phyloP scores from a whole-genome alignment of 2,329 filamentous ascomycete genomes.

The Bipolaris victoriae region DNA sequence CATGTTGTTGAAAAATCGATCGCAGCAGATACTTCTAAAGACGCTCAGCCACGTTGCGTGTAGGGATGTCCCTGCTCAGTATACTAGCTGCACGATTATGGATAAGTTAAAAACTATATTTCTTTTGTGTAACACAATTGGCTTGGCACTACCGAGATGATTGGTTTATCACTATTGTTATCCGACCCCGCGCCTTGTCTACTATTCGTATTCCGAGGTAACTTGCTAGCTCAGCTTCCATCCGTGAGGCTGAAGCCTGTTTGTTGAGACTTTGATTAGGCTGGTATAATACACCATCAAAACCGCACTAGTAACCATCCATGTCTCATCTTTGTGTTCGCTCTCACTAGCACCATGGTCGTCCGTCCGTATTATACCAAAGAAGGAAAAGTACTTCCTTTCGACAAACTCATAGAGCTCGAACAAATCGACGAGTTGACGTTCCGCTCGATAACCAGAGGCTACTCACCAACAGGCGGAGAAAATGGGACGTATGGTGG shows the following conservation, averaged over 20 bases:
- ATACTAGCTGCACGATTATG: too few relatives aligned
- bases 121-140: too few relatives aligned
- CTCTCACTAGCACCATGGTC: constrained; percentile 22
- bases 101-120: too few relatives aligned
- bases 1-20: not conserved
- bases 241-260: too few relatives aligned
- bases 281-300: not conserved
- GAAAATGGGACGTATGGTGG: constrained; percentile 59
- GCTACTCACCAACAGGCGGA: constrained; percentile 52
- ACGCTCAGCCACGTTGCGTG: too few relatives aligned
- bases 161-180: not conserved
- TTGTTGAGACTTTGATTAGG: not conserved
- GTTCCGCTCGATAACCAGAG: constrained; percentile 49
- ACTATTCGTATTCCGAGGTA: not conserved
- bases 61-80: not conserved
- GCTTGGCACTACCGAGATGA: not conserved
- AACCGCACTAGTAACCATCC: not conserved
- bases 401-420: constrained; percentile 51
- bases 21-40: too few relatives aligned
- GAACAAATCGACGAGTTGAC: constrained; percentile 51
- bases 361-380: constrained; percentile 37
- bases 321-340: not conserved
- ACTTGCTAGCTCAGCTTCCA: not conserved
- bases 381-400: constrained; percentile 41
- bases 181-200: not conserved